Evolutionary conservation across 2,329 filamentous ascomycete genomes (phyloP), one percentile per base, ranked within the genome.

Genomic region (Cercospora zeina): DNA sequence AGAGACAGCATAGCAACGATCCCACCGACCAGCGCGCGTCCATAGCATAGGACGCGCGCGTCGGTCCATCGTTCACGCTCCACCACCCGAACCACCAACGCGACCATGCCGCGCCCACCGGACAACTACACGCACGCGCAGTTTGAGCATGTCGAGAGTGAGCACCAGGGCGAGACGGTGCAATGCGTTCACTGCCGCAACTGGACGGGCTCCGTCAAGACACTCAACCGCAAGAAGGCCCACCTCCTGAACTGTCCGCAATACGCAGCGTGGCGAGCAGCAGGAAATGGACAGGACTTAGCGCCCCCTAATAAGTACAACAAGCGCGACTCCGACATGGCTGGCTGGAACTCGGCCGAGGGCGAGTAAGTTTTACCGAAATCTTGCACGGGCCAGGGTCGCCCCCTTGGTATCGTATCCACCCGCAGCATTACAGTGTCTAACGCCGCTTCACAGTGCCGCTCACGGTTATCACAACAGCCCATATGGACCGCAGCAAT

Each of bases 251-350:
- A 68, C 31, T 74, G 72, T 50, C 56, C 66, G 9, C 65, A 67
- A 51, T 74, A 74, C 61, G 57, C 63, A 33, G 55, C 63, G 19
- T 74, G 72, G 72, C 66, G 72, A 47, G 69, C 68, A 8, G 62
- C 65, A 21, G 72, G 72, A 54, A 70, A 74, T 61, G 72, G 72
- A 47, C 68, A 73, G 61, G 71, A 73, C 58, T 61, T 74, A 37
- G 65, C 68, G 45, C 72, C 72, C 34, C 66, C 71, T 21, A 72
- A 73, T 58, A 61, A 65, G 45, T 74, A 73, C 64, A 67, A 68
- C 51, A 73, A 71, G 67, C 68, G 69, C 11, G 69, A 71, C 34
- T 61, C 58, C 31, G 56, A 57, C 33, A 51, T 69, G 62, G 57
- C 59, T 16, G 61, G 59, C 51, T 68, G 66, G 66, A 61, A 66